Conservation (phyloP, 2,329 filamentous ascomycete species). For the Aspergillus brasiliensis region DNA sequence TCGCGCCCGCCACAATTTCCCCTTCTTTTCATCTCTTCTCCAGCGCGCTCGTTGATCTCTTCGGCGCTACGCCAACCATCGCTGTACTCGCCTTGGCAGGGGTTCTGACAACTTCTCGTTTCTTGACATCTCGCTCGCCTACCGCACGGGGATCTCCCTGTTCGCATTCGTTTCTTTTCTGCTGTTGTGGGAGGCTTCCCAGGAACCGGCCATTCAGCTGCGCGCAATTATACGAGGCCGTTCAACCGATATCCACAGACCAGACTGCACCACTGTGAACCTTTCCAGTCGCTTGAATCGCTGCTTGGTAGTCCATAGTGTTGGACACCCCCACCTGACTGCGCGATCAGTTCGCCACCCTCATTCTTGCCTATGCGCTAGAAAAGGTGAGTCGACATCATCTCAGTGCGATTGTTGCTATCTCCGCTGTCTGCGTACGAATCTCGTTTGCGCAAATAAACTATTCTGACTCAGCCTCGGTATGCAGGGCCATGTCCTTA, state of each 20-base stretch:
- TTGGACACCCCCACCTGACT: not conserved
- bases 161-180: not conserved
- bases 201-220: not conserved
- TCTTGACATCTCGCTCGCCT: not conserved
- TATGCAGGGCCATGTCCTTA: conserved; percentile 47
- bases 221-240: not conserved
- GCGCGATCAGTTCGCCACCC: not conserved
- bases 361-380: not conserved
- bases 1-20: not conserved
- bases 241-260: not conserved
- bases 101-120: not conserved
- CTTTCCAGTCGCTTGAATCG: not conserved
- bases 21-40: not conserved
- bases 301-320: not conserved
- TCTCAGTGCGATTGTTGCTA: no score
- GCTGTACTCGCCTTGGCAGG: not conserved
- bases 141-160: not conserved
- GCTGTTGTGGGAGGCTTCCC: not conserved
- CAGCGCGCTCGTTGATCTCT: not conserved
- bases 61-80: not conserved
- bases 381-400: not conserved
- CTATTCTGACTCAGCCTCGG: not conserved
- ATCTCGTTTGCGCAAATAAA: not conserved
- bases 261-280: not conserved
- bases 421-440: no score